phyloP scores from a whole-genome alignment of 2,329 filamentous ascomycete species.

The Nemania sp. region DNA sequence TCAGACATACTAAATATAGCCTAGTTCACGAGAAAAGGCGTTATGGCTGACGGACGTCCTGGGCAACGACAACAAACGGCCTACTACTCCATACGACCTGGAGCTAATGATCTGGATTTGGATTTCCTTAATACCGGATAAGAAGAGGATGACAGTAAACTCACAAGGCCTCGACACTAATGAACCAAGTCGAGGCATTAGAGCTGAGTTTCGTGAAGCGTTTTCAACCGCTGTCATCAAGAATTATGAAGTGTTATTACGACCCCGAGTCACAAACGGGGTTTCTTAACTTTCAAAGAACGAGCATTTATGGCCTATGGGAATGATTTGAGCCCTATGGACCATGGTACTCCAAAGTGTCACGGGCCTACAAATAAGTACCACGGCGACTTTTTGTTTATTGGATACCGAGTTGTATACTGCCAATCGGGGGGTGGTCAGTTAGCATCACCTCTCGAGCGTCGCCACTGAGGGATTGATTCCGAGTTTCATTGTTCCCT shows the following conservation, averaged over 20 bases:
- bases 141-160: neutral
- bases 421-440: slow-evolving; percentile 29
- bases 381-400: slow-evolving; percentile 26
- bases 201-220: neutral
- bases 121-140: slow-evolving; percentile 7
- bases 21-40: slow-evolving; percentile 23
- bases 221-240: neutral
- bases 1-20: too few relatives aligned
- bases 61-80: slow-evolving; percentile 42
- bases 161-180: neutral
- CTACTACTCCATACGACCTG: slow-evolving; percentile 27
- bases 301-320: slow-evolving; percentile 9
- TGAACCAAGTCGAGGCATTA: neutral
- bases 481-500: neutral
- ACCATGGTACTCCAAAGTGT: slow-evolving; percentile 1
- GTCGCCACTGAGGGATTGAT: neutral
- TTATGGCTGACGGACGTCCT: slow-evolving; percentile 38
- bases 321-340: slow-evolving; percentile 3
- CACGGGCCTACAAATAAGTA: slow-evolving; percentile 4
- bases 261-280: slow-evolving; percentile 14
- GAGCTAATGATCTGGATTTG: slow-evolving; percentile 17
- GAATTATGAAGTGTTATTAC: slow-evolving; percentile 2
- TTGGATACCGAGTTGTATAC: slow-evolving; percentile 32
- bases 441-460: slow-evolving; percentile 24
- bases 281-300: too few relatives aligned